Conservation (phyloP, 2,329 filamentous ascomycete genomes). For the Fusarium caatingaense region DNA sequence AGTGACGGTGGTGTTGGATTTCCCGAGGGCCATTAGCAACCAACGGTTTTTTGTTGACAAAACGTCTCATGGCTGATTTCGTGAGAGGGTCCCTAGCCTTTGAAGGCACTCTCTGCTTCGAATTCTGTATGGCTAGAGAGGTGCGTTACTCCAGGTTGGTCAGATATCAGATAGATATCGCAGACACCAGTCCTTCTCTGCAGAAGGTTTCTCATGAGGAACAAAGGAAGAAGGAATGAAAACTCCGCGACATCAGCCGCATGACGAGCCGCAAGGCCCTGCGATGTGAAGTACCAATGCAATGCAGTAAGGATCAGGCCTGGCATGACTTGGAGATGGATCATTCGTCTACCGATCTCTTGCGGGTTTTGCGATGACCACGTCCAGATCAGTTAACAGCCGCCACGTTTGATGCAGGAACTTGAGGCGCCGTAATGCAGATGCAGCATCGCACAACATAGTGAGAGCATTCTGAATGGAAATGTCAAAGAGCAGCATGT, state of each 20-base stretch:
- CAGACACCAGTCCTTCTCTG: neutral
- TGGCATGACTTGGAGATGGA: conserved; percentile 29
- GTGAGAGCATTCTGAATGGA: conserved; percentile 20
- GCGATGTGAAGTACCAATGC: conserved; percentile 13
- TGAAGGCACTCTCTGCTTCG: neutral
- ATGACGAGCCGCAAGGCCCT: neutral
- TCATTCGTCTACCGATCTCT: conserved; percentile 31
- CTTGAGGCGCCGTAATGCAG: conserved; percentile 38
- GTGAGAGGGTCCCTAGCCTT: conserved; percentile 15
- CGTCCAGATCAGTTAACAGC: conserved; percentile 42
- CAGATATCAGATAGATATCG: neutral
- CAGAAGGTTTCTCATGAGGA: neutral
- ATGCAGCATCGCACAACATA: conserved; percentile 26
- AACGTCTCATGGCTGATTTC: conserved; percentile 21
- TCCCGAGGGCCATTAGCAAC: conserved; percentile 6
- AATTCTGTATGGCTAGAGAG: neutral
- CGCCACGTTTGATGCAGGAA: conserved; percentile 48
- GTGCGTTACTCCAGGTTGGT: neutral
- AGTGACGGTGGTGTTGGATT: conserved; percentile 1
- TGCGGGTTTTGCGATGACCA: conserved; percentile 27
- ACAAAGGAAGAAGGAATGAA: conserved; percentile 4
- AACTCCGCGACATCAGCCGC: neutral
- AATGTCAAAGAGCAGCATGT: conserved; percentile 30
- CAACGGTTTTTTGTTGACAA: neutral
- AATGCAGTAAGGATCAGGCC: conserved; percentile 26